Percentiles rank a stretch among this genome's conserved stretches.
phyloP scores from a whole-genome alignment of 2,329 filamentous ascomycete species.

The Penicillium nordicum region DNA sequence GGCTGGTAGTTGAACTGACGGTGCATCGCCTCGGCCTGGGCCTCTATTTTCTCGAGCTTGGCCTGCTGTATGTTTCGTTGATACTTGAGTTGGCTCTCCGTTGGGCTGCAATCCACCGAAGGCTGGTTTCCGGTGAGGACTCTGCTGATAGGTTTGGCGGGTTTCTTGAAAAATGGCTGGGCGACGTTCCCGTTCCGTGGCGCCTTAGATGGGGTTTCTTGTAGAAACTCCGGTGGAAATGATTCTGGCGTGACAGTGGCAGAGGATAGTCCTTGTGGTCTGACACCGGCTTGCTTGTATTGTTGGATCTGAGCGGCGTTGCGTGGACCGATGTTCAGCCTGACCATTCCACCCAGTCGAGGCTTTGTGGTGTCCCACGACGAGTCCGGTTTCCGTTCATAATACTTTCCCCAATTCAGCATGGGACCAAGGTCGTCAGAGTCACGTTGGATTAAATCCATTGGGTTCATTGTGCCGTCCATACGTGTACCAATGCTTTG shows the following conservation, averaged over 20 bases:
- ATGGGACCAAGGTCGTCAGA: neutral
- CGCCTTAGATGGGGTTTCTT: neutral
- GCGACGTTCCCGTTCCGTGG: neutral
- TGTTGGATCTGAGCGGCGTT: neutral
- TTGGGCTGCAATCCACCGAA: neutral
- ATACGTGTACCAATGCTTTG: neutral
- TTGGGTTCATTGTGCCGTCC: neutral
- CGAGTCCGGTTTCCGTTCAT: neutral
- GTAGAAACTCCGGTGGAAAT: neutral
- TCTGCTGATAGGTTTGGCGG: neutral
- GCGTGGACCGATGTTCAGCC: neutral
- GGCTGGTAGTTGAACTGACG: neutral
- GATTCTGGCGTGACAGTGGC: neutral
- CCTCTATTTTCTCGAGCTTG: neutral
- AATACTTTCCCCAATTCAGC: slow-evolving; percentile 4
- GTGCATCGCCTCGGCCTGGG: neutral
- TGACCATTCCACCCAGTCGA: neutral
- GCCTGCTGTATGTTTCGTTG: neutral
- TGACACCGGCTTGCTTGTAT: neutral
- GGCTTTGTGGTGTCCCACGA: neutral
- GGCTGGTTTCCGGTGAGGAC: neutral
- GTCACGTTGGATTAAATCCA: neutral
- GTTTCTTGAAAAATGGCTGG: neutral
- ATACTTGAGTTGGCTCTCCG: neutral
- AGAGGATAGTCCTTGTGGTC: neutral